These are phyloP conservation scores for Ceratocystis diversiconidia DNA, from an alignment of 2,329 filamentous ascomycete species.

Conservation along the genomic window DNA sequence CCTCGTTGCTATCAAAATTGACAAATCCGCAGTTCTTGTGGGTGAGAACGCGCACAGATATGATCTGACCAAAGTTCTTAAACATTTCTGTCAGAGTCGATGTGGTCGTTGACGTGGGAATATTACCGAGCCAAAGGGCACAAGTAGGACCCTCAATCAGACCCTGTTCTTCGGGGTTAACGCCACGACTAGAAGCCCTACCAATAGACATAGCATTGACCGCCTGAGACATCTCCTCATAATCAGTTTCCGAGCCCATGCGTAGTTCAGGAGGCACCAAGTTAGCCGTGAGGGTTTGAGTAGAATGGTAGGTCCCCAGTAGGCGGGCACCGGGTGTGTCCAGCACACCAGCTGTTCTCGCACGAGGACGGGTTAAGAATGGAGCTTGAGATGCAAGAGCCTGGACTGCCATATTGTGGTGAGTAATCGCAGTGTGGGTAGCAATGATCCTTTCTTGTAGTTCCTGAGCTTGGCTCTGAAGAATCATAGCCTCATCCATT, in stretches of 20 bases:
- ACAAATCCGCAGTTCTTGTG: constrained; percentile 99
- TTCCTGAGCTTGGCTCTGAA: constrained; percentile 44
- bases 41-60: constrained; percentile 83
- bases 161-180: constrained; percentile 61
- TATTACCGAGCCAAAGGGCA: constrained; percentile 92
- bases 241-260: constrained; percentile 60
- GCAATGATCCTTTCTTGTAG: constrained; percentile 49
- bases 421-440: constrained; percentile 60
- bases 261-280: constrained; percentile 63
- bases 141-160: constrained; percentile 73
- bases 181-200: constrained; percentile 48
- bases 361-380: constrained; percentile 60
- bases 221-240: constrained; percentile 65
- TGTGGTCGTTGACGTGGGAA: constrained; percentile 90
- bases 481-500: constrained; percentile 40
- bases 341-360: constrained; percentile 79
- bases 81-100: constrained; percentile 93
- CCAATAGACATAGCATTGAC: constrained; percentile 68
- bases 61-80: constrained; percentile 77
- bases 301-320: constrained; percentile 56
- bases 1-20: constrained; percentile 86
- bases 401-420: constrained; percentile 86
- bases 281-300: constrained; percentile 54
- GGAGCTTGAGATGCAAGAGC: constrained; percentile 78
- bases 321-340: constrained; percentile 58